Percentiles rank a stretch among this genome's conserved stretches.
phyloP scores from a whole-genome alignment of 2,329 filamentous ascomycete genomes.

The Colletotrichum coccodes region DNA sequence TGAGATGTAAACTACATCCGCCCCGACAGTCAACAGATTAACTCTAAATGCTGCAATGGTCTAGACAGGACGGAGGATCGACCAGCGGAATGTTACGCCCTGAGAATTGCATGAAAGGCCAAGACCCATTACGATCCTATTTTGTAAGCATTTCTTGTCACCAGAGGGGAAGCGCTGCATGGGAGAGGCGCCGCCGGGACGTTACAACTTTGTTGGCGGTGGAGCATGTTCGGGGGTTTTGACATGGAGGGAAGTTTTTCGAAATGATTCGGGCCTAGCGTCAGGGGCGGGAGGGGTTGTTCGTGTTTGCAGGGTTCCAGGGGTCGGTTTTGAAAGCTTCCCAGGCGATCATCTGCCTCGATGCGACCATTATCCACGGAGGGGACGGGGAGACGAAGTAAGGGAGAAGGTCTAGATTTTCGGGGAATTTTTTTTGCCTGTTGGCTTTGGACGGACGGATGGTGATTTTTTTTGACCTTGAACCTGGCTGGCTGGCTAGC shows the following conservation, averaged over 20 bases:
- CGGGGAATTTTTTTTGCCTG: slow-evolving; percentile 20
- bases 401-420: slow-evolving; percentile 14
- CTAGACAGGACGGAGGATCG: not conserved
- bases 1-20: not conserved
- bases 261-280: slow-evolving; percentile 3
- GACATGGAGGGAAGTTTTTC: slow-evolving; percentile 9
- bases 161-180: not conserved
- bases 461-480: not conserved
- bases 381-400: not conserved
- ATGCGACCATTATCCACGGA: not conserved
- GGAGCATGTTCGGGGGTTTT: not conserved
- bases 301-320: not conserved
- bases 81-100: not conserved
- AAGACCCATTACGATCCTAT: not conserved
- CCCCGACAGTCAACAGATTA: not conserved
- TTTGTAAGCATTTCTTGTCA: not conserved
- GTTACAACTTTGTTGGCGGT: slow-evolving; percentile 16
- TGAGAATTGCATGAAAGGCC: not conserved
- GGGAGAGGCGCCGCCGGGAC: slow-evolving; percentile 8
- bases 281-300: slow-evolving; percentile 12
- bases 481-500: not conserved
- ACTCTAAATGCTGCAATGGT: no score
- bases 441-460: not conserved
- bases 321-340: not conserved
- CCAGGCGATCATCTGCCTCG: not conserved